Conservation (phyloP, 2,329 filamentous ascomycete species). For the Colletotrichum australisinense region DNA sequence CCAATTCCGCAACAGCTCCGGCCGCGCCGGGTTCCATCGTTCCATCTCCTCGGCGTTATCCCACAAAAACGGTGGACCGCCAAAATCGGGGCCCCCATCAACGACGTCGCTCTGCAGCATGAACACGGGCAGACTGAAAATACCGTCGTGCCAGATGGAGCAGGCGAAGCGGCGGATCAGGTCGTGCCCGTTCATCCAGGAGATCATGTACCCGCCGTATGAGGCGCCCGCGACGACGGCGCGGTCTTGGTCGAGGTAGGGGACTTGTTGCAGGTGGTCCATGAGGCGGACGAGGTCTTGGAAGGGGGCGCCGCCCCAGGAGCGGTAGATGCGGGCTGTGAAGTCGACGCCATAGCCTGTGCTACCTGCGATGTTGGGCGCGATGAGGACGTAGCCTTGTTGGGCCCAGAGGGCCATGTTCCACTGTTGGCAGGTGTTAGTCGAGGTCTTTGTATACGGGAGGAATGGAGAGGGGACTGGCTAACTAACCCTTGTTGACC, state of each 20-base stretch:
- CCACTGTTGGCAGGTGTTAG: constrained; percentile 49
- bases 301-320: constrained; percentile 66
- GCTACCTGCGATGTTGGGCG: constrained; percentile 69
- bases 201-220: constrained; percentile 71
- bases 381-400: constrained; percentile 70
- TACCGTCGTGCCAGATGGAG: constrained; percentile 61
- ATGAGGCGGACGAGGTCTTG: constrained; percentile 66
- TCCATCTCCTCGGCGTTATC: constrained; percentile 56
- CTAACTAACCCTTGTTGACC: constrained; percentile 58
- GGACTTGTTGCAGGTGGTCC: constrained; percentile 59
- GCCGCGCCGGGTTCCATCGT: constrained; percentile 62
- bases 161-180: constrained; percentile 55
- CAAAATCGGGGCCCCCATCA: constrained; percentile 48
- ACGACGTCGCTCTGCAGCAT: constrained; percentile 41
- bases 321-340: constrained; percentile 53
- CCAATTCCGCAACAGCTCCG: constrained; percentile 67
- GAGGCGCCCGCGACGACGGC: constrained; percentile 64
- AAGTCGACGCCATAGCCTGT: constrained; percentile 63
- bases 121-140: constrained; percentile 47
- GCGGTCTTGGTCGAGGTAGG: constrained; percentile 65
- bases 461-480: no score
- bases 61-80: constrained; percentile 57
- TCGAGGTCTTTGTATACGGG: no score
- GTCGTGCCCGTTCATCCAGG: constrained; percentile 67
- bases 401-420: constrained; percentile 68